Evolutionary conservation across 2,329 filamentous ascomycete species (phyloP).

Genomic region (Sarocladiaceae sp.): DNA sequence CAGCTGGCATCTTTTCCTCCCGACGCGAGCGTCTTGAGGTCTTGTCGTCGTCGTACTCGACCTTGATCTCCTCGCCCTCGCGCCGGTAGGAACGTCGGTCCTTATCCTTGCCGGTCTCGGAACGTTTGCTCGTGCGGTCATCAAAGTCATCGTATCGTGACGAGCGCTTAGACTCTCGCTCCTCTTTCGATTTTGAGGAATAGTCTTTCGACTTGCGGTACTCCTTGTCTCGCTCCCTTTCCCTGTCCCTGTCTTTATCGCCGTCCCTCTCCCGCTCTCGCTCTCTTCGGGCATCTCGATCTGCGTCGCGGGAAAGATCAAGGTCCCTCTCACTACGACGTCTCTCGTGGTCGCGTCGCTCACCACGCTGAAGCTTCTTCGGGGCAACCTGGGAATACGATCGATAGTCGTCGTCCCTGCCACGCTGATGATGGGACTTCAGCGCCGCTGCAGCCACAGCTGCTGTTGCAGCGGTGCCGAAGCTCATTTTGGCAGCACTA

Average conservation of each 20-base stretch:
- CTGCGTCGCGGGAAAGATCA: not conserved
- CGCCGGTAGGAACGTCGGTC: constrained; percentile 17
- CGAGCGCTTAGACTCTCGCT: constrained; percentile 24
- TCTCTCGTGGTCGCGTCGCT: constrained; percentile 16
- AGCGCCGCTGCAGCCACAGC: constrained; percentile 35
- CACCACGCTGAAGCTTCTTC: constrained; percentile 15
- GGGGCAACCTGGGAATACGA: constrained; percentile 1
- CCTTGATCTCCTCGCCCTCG: constrained; percentile 22
- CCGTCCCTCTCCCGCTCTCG: constrained; percentile 17
- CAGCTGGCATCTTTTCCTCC: not conserved
- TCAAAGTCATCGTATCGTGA: constrained; percentile 28
- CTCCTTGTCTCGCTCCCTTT: constrained; percentile 16
- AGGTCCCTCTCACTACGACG: constrained; percentile 1
- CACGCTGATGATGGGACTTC: not conserved
- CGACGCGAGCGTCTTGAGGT: constrained; percentile 9
- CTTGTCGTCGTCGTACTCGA: constrained; percentile 19
- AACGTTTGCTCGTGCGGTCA: constrained; percentile 21
- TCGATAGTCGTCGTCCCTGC: constrained; percentile 8
- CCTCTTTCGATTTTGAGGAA: constrained; percentile 16
- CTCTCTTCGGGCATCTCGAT: constrained; percentile 16
- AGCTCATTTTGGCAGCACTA: constrained; percentile 38
- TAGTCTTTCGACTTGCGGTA: constrained; percentile 20
- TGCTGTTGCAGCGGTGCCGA: constrained; percentile 45
- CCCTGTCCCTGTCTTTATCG: constrained; percentile 19
- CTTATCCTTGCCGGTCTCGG: constrained; percentile 11